Evolutionary conservation across 2,329 filamentous ascomycete genomes (phyloP).

Genomic region (Colletotrichum karsti): DNA sequence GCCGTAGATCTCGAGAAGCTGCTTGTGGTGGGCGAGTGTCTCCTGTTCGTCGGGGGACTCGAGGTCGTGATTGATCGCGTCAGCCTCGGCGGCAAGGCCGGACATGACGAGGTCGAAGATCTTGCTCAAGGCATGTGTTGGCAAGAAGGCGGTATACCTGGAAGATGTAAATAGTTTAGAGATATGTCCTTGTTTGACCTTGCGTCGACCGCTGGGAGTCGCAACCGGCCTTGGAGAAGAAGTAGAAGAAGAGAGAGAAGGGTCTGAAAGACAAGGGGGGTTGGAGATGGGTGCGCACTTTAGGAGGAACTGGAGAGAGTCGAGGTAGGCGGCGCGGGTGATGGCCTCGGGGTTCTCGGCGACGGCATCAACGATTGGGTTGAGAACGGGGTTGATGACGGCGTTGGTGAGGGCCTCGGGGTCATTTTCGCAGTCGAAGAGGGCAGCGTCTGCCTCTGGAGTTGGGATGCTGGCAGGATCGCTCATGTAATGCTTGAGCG

Average conservation of each 20-base stretch:
- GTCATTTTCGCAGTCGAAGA: conserved; percentile 93
- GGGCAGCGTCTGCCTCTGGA: conserved; percentile 82
- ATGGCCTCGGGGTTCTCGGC: conserved; percentile 93
- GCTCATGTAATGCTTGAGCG: conserved; percentile 95
- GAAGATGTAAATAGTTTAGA: conserved; percentile 70
- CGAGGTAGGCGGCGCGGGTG: conserved; percentile 79
- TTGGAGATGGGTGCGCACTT: conserved; percentile 82
- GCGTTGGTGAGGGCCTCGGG: conserved; percentile 82
- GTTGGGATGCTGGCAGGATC: conserved; percentile 86
- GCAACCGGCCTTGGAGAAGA: conserved; percentile 33
- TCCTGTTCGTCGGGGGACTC: conserved; percentile 90
- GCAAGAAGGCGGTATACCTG: conserved; percentile 84
- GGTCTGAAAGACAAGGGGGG: conserved; percentile 42
- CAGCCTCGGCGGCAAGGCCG: conserved; percentile 84
- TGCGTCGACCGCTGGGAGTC: conserved; percentile 10
- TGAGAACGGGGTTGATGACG: conserved; percentile 85
- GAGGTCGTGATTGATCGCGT: conserved; percentile 84
- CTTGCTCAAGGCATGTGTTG: conserved; percentile 87
- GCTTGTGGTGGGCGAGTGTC: conserved; percentile 85
- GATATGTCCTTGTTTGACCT: not conserved
- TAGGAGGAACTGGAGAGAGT: conserved; percentile 93
- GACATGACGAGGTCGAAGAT: conserved; percentile 91
- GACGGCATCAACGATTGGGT: conserved; percentile 91
- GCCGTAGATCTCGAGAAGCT: conserved; percentile 90
- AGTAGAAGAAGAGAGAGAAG: conserved; percentile 37